phyloP scores from a whole-genome alignment of 192 early-diverging fungal genomes.

The Backusella morwellensis region DNA sequence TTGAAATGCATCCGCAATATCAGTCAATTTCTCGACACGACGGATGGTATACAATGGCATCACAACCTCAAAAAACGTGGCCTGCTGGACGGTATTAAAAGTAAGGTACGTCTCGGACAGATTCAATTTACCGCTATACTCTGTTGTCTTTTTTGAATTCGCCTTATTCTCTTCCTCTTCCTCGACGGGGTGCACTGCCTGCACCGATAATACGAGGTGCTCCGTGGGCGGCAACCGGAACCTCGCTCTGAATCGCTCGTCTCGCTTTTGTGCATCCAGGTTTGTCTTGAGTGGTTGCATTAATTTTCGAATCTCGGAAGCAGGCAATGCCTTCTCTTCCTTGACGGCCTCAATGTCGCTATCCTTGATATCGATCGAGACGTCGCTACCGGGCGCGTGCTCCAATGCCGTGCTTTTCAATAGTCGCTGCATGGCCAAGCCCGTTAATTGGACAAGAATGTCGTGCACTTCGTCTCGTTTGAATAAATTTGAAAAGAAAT shows the following conservation, averaged over 20 bases:
- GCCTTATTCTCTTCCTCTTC: slow-evolving; percentile 29
- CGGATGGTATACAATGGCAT: slow-evolving; percentile 79
- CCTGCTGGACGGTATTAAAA: slow-evolving; percentile 51
- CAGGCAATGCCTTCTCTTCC: background rate
- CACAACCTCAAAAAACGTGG: slow-evolving; percentile 51
- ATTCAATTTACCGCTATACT: slow-evolving; percentile 63
- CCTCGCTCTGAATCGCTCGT: slow-evolving; percentile 69
- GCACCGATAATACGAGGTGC: slow-evolving; percentile 62
- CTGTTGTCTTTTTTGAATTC: slow-evolving; percentile 10
- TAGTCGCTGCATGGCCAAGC: slow-evolving; percentile 74
- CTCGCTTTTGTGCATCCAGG: slow-evolving; percentile 74
- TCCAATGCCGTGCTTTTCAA: slow-evolving; percentile 73
- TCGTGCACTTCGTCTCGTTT: slow-evolving; percentile 84
- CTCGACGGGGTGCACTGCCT: slow-evolving; percentile 56
- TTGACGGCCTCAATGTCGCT: background rate
- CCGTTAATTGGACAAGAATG: slow-evolving; percentile 75
- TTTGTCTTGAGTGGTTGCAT: slow-evolving; percentile 53
- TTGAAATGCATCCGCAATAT: slow-evolving; percentile 32
- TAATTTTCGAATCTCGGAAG: slow-evolving; percentile 26
- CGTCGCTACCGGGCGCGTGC: slow-evolving; percentile 52
- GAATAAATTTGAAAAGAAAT: slow-evolving; percentile 94
- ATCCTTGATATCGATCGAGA: background rate
- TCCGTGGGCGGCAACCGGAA: slow-evolving; percentile 86
- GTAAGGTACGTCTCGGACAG: slow-evolving; percentile 78
- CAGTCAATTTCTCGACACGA: slow-evolving; percentile 71